Base-by-base conservation (phyloP, 2,329 filamentous ascomycete genomes). In the Ophiostoma angusticollis region DNA sequence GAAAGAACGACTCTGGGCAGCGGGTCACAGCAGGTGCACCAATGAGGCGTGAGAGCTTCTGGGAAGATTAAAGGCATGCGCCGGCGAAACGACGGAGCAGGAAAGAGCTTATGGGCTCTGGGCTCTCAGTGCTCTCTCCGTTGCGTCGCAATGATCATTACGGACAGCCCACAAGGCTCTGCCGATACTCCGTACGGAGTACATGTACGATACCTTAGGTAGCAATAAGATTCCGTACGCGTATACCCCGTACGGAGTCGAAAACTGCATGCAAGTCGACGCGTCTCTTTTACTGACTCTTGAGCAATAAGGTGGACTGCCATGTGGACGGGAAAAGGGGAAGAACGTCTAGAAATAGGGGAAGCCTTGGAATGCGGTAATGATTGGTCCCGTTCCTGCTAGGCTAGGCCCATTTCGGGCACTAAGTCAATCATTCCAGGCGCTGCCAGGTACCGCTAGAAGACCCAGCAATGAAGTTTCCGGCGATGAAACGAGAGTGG, bases 401-500 rank as follows among this genome's bases (percentile, higher is more conserved):
- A 24, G 14, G 14, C 31, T 35, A 35, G 38, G 18, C 32, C 38
- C 21, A 9, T 34, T 18, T 39, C 19, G 38, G 31, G 18, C 19
- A n/a, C 37, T 29, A 29, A n/a, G 27, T 33, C 21, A 16, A 11
- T n/a, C 19, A 21, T n/a, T 22, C 27, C 27, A 21, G 25, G 23
- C 24, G 31, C 37, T 34, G 31, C 30, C 31, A 31, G 37, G 37
- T 23, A 39, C 31, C 36, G 18, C 25, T 12, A 22, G 25, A 24
- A 27, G 6, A 21, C 35, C n/a, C n/a, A 16, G 31, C 24, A n/a
- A 39, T 18, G 30, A 23, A 33, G 14, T 34, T 24, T 21, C 23
- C 14, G 32, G 35, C 28, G 22, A 34, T 44, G 42, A 44, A 44
- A 44, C 42, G 35, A 31, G 24, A 41, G 42, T 44, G 42, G 42